These are phyloP conservation scores for Ottelia alismoides DNA, from an alignment of 106 monocot species.

Conservation along the genomic window DNA sequence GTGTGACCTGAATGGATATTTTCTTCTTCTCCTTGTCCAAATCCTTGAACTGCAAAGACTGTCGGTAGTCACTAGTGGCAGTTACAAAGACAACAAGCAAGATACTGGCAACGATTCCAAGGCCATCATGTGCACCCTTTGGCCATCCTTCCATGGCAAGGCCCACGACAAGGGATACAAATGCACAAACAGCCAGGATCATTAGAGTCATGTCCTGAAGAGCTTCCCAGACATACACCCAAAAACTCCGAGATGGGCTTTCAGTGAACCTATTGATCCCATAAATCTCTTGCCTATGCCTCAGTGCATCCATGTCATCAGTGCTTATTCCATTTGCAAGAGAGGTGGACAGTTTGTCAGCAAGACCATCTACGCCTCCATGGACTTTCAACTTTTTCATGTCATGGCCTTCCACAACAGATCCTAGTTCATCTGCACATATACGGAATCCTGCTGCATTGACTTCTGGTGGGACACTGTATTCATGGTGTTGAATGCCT, in stretches of 20 bases:
- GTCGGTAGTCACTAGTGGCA: constrained; percentile 62
- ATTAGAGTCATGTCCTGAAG: constrained; percentile 65
- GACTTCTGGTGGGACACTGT: too few relatives aligned
- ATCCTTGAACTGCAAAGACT: constrained; percentile 73
- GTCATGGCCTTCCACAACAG: constrained; percentile 60
- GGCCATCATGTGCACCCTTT: constrained; percentile 61
- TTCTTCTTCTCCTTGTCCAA: constrained; percentile 84
- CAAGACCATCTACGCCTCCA: constrained; percentile 42
- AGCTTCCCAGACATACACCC: constrained; percentile 71
- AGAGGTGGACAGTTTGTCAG: constrained; percentile 46
- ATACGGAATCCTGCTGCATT: constrained; percentile 51
- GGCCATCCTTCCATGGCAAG: constrained; percentile 71
- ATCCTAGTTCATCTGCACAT: constrained; percentile 55
- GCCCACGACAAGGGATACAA: constrained; percentile 59
- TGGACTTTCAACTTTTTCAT: constrained; percentile 39
- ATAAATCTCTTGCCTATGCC: constrained; percentile 27
- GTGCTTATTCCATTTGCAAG: constrained; percentile 22
- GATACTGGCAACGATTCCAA: constrained; percentile 72
- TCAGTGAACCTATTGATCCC: constrained; percentile 61
- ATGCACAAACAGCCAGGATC: constrained; percentile 46
- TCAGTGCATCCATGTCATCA: constrained; percentile 13
- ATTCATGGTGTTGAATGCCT: too few relatives aligned
- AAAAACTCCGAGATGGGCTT: constrained; percentile 35
- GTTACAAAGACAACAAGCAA: constrained; percentile 64
- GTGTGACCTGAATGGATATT: constrained; percentile 49